These are phyloP conservation scores for Dothiorella sarmentorum DNA, from an alignment of 2,329 filamentous ascomycete genomes.

Conservation along the genomic window DNA sequence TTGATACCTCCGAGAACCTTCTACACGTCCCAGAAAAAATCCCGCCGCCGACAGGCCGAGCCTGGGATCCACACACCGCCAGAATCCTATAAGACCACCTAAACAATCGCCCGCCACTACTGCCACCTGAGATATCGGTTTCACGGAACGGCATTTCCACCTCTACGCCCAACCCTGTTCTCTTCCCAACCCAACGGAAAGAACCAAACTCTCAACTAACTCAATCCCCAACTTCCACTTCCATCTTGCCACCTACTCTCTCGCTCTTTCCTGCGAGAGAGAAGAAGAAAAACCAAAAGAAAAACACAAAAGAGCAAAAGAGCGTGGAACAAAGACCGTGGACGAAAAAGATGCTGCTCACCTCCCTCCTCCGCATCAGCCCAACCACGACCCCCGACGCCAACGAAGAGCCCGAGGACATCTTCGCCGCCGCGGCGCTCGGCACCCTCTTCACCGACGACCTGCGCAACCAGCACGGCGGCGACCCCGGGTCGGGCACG, in stretches of 20 bases:
- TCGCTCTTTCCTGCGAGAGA: no score
- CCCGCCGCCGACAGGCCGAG: background rate
- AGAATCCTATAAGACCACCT: background rate
- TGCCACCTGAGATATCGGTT: no score
- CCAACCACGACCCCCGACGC: slow-evolving; percentile 25
- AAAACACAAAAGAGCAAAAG: background rate
- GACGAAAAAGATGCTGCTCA: slow-evolving; percentile 23
- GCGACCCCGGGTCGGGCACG: slow-evolving; percentile 50
- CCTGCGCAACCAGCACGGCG: slow-evolving; percentile 63
- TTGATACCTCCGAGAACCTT: background rate
- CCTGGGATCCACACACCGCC: background rate
- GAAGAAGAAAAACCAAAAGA: background rate
- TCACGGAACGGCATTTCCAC: no score
- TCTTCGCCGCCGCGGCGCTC: slow-evolving; percentile 56
- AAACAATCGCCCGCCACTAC: background rate
- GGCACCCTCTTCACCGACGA: slow-evolving; percentile 67
- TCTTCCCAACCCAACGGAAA: no score
- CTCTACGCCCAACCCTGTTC: no score
- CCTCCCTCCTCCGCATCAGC: slow-evolving; percentile 31
- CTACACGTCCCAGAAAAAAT: background rate
- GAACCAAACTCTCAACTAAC: no score
- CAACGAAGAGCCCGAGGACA: slow-evolving; percentile 54
- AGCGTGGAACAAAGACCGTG: background rate
- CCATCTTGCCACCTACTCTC: no score
- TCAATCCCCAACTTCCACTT: no score